Evolutionary conservation across 768 basidiomycete genomes (phyloP), one percentile per base, ranked within the genome.

Genomic region (Cystobasidium onofrii): DNA sequence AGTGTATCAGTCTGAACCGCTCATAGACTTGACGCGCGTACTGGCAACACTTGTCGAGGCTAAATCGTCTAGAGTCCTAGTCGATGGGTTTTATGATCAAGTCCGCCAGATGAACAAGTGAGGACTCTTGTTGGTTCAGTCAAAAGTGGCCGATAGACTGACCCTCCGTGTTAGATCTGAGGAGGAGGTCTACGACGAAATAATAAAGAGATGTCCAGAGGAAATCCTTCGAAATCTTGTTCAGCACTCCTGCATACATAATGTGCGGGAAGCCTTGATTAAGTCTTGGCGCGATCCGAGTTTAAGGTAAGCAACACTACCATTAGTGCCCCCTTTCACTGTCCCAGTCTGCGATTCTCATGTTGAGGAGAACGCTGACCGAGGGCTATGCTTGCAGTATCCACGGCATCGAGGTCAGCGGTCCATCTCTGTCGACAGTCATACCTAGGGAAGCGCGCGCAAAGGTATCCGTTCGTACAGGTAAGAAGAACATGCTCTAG

Each of bases 21-120:
- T 98, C 90, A 83, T 88, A 62, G 96, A 98, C 78, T 91, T 98
- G 90, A 84, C 95, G 29, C 86, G 87, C 50, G 82, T 97, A 1
- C 84, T 98, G 15, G 86, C 87, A 0, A 88, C 87, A 1, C 82
- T 97, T 12, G 85, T 89, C 73, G 83, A 82, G 18, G 81, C 85
- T 1, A 36, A n/a, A 0, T 62, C 75, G 0, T 84, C 85, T 34
- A 84, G 83, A 23, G 87, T 95, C 17, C 83, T 85, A 39, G 86
- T 97, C 27, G 89, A 91, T 1, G 84, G 84, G 0, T 97, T 98
- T 81, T 95, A 92, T 93, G 78, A 76, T 33, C 64, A 29, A 6
- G 62, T 75, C 43, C n/a, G 75, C 15, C 17, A 20, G 0, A 17
- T 36, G 15, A 89, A 18, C 86, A 89, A 29, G 98, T 94, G 92